Base-by-base conservation (phyloP, 768 basidiomycete species). In the Xerocomellus dryophilus region DNA sequence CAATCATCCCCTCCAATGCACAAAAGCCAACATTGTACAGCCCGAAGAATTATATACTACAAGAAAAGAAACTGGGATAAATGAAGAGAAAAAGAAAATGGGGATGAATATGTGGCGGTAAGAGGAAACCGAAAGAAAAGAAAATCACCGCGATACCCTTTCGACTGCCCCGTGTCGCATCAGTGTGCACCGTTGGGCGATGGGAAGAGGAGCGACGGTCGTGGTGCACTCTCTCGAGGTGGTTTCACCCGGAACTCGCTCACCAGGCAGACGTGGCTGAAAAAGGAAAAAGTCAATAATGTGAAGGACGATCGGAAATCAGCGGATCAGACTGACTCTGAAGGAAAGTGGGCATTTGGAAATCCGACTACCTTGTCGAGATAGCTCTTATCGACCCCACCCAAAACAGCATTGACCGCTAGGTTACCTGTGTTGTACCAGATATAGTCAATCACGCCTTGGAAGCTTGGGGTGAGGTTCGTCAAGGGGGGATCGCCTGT, bases 271-370 rank as follows among this genome's bases (percentile, higher is more conserved):
- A 93, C 72, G 65, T 93, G 90, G 67, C 90, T 92, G 59, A 34
- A 57, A 64, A 63, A 50, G 45, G 57, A 32, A 56, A 34, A 31
- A 46, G 45, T 56, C 27, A 31, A 12, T 18, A 5, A 50, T 39
- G 25, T 42, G 27, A 41, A 52, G 53, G 39, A 7, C 49, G 43
- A 46, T 48, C 43, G 58, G 43, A 8, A 17, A 48, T 32, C 45
- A 52, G 36, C 34, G 43, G 41, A 51, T 51, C 54, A 43, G 15
- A 86, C 93, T 67, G 72, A 98, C 94, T 98, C 95, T 54, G 93
- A 95, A 21, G 96, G 93, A 79, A 94, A 97, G 68, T 98, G 93
- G 2, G 86, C 83, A 71, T 98, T 95, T 27, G 97, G 97, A 79
- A 98, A 98, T 35, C 97, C 97, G 42, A 98, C 96, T 17, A 84